A percentile compares a stretch with the other conserved stretches of the same genome.
phyloP scores from a whole-genome alignment of 73 alveolate genomes.

The Strombidium stylifer region DNA sequence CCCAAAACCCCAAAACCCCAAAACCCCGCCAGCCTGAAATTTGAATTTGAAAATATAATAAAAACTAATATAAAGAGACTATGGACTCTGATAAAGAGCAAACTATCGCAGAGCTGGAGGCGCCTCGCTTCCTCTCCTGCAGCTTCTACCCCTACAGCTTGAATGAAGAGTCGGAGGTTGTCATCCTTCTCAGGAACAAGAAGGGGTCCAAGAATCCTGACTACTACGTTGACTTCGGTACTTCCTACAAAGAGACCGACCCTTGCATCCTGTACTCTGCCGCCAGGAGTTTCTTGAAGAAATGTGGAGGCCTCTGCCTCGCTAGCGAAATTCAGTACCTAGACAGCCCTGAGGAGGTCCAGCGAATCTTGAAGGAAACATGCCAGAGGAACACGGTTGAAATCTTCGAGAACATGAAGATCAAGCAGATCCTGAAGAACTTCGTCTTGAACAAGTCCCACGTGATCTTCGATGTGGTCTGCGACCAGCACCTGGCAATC shows the following conservation, averaged over 20 bases:
- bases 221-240: constrained; percentile 39
- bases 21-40: background rate
- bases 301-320: constrained; percentile 19
- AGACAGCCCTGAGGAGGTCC: background rate
- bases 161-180: constrained; percentile 18
- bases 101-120: constrained; percentile 26
- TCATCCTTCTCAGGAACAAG: constrained; percentile 20
- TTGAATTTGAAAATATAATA: background rate
- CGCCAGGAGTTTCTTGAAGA: constrained; percentile 6
- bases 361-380: background rate
- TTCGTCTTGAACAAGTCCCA: background rate
- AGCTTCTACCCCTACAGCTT: constrained; percentile 16
- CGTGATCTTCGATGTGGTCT: constrained; percentile 1
- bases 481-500: constrained; percentile 16
- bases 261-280: constrained; percentile 20
- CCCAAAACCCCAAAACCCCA: background rate
- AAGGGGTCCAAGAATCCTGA: constrained; percentile 16
- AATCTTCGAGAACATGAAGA: background rate
- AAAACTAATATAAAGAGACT: background rate
- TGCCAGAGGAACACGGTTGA: background rate
- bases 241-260: constrained; percentile 18
- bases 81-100: background rate
- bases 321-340: constrained; percentile 7
- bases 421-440: background rate
- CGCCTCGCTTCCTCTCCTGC: constrained; percentile 25